phyloP scores from a whole-genome alignment of 805 yeast species.

The Kuraishia molischiana region DNA sequence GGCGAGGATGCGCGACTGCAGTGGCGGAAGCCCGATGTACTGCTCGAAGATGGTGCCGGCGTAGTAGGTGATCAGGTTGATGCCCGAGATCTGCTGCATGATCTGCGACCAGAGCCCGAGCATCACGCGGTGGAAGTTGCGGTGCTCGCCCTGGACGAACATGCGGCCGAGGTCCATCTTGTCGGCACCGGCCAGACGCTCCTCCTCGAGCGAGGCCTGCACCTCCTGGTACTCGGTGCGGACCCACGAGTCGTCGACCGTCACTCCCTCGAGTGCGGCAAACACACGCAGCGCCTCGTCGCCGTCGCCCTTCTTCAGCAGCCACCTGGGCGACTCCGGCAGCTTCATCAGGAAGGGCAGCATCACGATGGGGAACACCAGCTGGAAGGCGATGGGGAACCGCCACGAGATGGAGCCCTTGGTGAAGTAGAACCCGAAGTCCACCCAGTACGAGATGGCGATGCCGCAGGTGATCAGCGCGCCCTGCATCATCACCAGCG shows the following conservation, averaged over 20 bases:
- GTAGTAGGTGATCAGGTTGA: slow-evolving; percentile 42
- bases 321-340: slow-evolving; percentile 53
- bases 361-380: slow-evolving; percentile 24
- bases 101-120: slow-evolving; percentile 29
- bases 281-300: slow-evolving; percentile 29
- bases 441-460: slow-evolving; percentile 33
- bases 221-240: slow-evolving; percentile 7
- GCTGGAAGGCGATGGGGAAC: slow-evolving; percentile 35
- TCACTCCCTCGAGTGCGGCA: slow-evolving; percentile 20
- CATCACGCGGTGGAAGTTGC: slow-evolving; percentile 27
- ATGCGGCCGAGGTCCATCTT: slow-evolving; percentile 1
- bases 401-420: slow-evolving; percentile 29
- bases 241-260: slow-evolving; percentile 5
- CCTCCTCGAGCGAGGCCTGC: slow-evolving; percentile 1
- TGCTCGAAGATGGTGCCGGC: slow-evolving; percentile 40
- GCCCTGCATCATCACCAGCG: slow-evolving; percentile 27
- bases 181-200: background rate
- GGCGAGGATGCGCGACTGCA: slow-evolving; percentile 27
- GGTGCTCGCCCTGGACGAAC: background rate
- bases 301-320: slow-evolving; percentile 29
- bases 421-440: slow-evolving; percentile 29
- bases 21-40: slow-evolving; percentile 27
- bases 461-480: slow-evolving; percentile 29
- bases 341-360: slow-evolving; percentile 9
- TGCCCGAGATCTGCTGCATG: slow-evolving; percentile 39